Conservation (phyloP, 495 filamentous ascomycete species). For the Aspergillus ostianus region DNA sequence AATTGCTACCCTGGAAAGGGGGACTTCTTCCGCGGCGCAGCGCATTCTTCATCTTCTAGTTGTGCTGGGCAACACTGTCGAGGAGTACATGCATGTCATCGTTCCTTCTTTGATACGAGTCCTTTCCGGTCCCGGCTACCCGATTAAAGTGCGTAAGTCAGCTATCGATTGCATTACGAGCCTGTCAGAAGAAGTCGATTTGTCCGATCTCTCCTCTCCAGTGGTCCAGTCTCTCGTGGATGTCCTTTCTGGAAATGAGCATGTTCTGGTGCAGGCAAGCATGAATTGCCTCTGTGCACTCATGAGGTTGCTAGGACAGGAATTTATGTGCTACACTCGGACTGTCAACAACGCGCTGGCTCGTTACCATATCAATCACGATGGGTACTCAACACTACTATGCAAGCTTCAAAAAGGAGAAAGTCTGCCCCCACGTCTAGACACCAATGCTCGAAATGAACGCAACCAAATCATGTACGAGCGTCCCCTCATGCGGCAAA, state of each 20-base stretch:
- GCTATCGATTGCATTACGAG: conserved; percentile 94
- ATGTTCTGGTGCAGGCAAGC: conserved; percentile 70
- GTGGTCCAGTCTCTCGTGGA: conserved; percentile 88
- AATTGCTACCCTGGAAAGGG: conserved; percentile 85
- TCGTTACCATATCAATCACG: conserved; percentile 70
- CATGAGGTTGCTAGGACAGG: conserved; percentile 90
- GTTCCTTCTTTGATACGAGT: conserved; percentile 91
- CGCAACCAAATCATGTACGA: conserved; percentile 72
- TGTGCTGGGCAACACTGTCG: conserved; percentile 87
- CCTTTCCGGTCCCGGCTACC: conserved; percentile 80
- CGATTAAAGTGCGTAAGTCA: conserved; percentile 70
- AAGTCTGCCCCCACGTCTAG: conserved; percentile 87
- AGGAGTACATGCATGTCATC: conserved; percentile 99
- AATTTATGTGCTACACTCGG: conserved; percentile 89
- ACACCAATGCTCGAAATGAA: conserved; percentile 77
- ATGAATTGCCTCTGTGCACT: conserved; percentile 93
- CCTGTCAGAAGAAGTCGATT: conserved; percentile 91
- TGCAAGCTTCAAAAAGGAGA: conserved; percentile 93
- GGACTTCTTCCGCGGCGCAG: conserved; percentile 71
- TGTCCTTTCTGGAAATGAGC: conserved; percentile 69
- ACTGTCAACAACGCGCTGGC: conserved; percentile 76
- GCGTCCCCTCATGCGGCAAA: conserved; percentile 78
- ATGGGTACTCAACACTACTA: conserved; percentile 86
- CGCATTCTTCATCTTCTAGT: conserved; percentile 94
- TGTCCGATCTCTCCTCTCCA: conserved; percentile 91